Conservation (phyloP, 2,329 filamentous ascomycete genomes). For the Teratosphaeria destructans region DNA sequence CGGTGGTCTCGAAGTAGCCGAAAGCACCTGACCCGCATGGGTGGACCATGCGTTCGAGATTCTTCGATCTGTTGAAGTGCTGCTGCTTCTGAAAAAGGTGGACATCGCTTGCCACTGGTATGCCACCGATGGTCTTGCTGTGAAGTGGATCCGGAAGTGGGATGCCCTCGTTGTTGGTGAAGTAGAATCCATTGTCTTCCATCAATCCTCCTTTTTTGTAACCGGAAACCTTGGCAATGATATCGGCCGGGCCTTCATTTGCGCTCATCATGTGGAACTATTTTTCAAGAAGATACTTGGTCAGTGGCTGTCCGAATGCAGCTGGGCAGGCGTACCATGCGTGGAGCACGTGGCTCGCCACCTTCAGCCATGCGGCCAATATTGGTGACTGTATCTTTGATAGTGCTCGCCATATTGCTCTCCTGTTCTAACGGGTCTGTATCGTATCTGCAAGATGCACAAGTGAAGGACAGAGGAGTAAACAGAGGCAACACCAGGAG, state of each 20-base stretch:
- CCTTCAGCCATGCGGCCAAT: not conserved
- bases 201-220: conserved; percentile 36
- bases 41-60: conserved; percentile 30
- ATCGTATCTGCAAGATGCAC: not conserved
- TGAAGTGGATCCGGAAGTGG: conserved; percentile 41
- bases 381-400: not conserved
- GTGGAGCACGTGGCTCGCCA: not conserved
- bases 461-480: not conserved
- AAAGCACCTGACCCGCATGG: conserved; percentile 36
- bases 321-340: not conserved
- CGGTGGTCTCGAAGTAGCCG: conserved; percentile 37
- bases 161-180: conserved; percentile 46
- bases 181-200: conserved; percentile 41
- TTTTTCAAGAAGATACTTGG: not conserved
- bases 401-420: not conserved
- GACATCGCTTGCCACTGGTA: conserved; percentile 41
- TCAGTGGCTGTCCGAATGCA: not conserved
- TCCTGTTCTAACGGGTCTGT: not conserved
- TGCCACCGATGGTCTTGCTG: conserved; percentile 44
- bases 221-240: conserved; percentile 42
- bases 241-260: conserved; percentile 44
- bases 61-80: conserved; percentile 47
- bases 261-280: conserved; percentile 32
- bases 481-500: not conserved
- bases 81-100: conserved; percentile 48